phyloP scores from a whole-genome alignment of 768 basidiomycete genomes.

The Phylloporus sp. region DNA sequence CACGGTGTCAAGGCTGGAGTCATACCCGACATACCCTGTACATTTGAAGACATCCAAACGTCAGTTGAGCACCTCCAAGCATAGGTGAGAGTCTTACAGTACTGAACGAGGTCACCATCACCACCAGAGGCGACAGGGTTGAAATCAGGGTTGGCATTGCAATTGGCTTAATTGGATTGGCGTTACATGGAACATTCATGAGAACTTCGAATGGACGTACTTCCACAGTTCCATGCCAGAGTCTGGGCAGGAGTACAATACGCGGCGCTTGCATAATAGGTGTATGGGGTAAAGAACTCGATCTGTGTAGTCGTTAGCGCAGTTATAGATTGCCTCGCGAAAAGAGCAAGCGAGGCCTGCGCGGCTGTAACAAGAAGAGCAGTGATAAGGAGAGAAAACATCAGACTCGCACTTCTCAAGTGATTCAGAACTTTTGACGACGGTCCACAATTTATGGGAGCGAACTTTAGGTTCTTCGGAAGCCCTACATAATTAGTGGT shows the following conservation, averaged over 20 bases:
- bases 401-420: slow-evolving; percentile 3
- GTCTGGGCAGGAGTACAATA: slow-evolving; percentile 45
- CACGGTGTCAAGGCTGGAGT: slow-evolving; percentile 34
- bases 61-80: background rate
- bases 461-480: too few relatives aligned
- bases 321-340: slow-evolving; percentile 36
- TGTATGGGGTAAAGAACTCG: slow-evolving; percentile 43
- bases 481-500: too few relatives aligned
- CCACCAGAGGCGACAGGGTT: slow-evolving; percentile 47
- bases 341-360: slow-evolving; percentile 24
- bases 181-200: background rate
- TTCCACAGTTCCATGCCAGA: slow-evolving; percentile 52
- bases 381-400: slow-evolving; percentile 16
- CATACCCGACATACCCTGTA: slow-evolving; percentile 54
- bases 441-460: too few relatives aligned
- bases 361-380: slow-evolving; percentile 14
- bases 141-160: slow-evolving; percentile 46
- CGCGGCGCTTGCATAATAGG: slow-evolving; percentile 47
- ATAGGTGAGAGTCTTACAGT: slow-evolving; percentile 31
- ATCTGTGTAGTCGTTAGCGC: slow-evolving; percentile 41
- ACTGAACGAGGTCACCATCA: slow-evolving; percentile 39
- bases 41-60: background rate
- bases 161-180: slow-evolving; percentile 34
- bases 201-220: slow-evolving; percentile 29
- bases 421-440: background rate